Evolutionary conservation across 163 green algal species (phyloP).

Genomic region (Volvox carteri): DNA sequence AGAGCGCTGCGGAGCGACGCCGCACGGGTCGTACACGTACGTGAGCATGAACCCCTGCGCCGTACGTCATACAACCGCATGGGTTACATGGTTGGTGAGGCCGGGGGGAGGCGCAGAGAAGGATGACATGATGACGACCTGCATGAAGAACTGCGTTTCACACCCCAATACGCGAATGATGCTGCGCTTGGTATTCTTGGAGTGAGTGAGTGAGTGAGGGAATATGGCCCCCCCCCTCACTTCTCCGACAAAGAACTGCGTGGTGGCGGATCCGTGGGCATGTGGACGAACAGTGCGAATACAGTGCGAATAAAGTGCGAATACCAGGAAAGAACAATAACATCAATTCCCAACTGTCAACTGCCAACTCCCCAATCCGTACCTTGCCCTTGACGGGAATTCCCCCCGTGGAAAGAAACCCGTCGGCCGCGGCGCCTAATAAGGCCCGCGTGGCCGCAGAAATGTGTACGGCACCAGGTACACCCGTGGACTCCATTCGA

Average conservation of each 20-base stretch:
- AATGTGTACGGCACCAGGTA: conserved; percentile 36
- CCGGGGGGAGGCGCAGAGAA: too few species aligned
- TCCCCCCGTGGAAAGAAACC: background rate
- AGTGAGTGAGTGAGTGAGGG: background rate
- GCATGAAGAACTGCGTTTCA: too few species aligned
- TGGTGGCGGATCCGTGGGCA: too few species aligned
- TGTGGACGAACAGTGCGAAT: too few species aligned
- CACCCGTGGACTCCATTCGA: conserved; percentile 47
- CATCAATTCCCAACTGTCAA: too few species aligned
- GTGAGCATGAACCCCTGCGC: conserved; percentile 45
- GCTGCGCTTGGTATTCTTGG: background rate
- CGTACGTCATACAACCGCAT: background rate
- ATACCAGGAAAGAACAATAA: too few species aligned
- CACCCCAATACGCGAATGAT: background rate
- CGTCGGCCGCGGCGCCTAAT: background rate
- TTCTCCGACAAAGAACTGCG: background rate
- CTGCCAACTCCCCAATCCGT: too few species aligned
- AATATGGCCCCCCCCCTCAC: background rate
- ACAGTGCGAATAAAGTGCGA: too few species aligned
- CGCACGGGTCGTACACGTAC: conserved; percentile 31
- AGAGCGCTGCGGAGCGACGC: background rate
- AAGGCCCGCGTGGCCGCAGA: background rate
- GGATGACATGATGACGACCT: too few species aligned
- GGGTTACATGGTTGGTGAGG: too few species aligned
- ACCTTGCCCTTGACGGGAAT: conserved; percentile 61